Evolutionary conservation across 2,329 filamentous ascomycete species (phyloP).

Genomic region (Phialophora chinensis): DNA sequence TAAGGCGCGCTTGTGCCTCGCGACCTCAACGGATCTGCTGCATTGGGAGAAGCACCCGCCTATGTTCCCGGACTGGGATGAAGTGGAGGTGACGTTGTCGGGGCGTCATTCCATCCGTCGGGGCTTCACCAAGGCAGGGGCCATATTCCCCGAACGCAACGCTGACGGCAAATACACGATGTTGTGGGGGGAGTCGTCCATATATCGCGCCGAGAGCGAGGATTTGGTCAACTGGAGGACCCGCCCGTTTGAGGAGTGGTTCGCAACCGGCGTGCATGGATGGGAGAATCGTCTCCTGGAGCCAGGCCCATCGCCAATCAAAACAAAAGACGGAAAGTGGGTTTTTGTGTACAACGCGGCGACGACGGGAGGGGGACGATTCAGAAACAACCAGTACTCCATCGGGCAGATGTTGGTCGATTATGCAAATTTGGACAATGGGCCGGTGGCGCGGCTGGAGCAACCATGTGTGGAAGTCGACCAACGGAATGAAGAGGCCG

Average conservation of each 20-base stretch:
- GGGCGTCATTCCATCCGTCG: neutral
- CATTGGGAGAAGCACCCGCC: conserved; percentile 44
- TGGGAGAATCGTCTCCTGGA: conserved; percentile 46
- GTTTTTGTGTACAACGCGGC: conserved; percentile 38
- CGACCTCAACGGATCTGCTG: conserved; percentile 46
- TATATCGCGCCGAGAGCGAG: conserved; percentile 40
- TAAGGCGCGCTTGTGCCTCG: conserved; percentile 45
- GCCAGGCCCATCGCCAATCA: conserved; percentile 43
- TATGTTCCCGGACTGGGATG: conserved; percentile 27
- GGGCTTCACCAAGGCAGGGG: conserved; percentile 17
- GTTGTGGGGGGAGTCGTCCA: conserved; percentile 44
- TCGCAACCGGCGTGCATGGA: conserved; percentile 39
- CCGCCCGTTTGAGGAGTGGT: conserved; percentile 36
- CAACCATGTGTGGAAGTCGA: conserved; percentile 41
- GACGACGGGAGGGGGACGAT: conserved; percentile 40
- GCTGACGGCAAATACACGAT: conserved; percentile 45
- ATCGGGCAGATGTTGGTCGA: conserved; percentile 46
- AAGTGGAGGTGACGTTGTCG: conserved; percentile 9
- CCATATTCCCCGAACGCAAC: conserved; percentile 41
- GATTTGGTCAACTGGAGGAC: conserved; percentile 44
- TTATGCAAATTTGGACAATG: conserved; percentile 16
- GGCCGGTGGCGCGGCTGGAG: conserved; percentile 43
- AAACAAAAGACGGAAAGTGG: conserved; percentile 45
- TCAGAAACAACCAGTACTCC: conserved; percentile 41
- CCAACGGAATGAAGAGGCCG: conserved; percentile 40